A percentile compares a stretch with the other conserved stretches of the same genome.
These are phyloP conservation scores for Smittium mucronatum DNA, from an alignment of 371 early-diverging fungal genomes.

Conservation along the genomic window DNA sequence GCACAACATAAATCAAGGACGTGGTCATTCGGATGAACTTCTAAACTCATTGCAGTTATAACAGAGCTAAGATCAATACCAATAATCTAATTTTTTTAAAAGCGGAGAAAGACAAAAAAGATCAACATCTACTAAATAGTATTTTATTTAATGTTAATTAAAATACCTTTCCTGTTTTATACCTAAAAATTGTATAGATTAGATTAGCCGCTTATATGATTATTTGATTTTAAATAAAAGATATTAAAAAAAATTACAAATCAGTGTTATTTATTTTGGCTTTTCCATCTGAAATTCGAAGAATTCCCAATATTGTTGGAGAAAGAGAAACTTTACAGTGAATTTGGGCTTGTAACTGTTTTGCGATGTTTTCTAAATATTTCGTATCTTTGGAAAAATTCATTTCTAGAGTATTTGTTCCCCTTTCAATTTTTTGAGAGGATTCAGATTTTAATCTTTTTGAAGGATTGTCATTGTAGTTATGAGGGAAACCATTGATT, in stretches of 20 bases:
- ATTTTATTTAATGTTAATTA: too few species aligned
- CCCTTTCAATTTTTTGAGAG: neutral
- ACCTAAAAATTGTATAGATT: too few species aligned
- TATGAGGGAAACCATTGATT: neutral
- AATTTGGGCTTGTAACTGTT: neutral
- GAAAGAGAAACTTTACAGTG: neutral
- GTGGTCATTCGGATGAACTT: constrained; percentile 47
- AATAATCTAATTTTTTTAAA: constrained; percentile 47
- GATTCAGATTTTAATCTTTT: neutral
- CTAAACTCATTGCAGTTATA: constrained; percentile 49
- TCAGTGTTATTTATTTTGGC: constrained; percentile 3
- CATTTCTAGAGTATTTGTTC: neutral
- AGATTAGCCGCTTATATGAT: neutral
- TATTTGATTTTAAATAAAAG: neutral
- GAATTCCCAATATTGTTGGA: neutral
- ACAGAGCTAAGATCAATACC: constrained; percentile 82
- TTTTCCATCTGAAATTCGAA: constrained; percentile 8
- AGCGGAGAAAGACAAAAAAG: too few species aligned
- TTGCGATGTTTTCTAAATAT: neutral
- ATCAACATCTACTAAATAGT: too few species aligned
- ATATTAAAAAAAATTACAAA: constrained; percentile 4
- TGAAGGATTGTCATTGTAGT: neutral
- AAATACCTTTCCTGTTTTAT: too few species aligned
- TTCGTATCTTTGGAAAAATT: neutral
- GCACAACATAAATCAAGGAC: constrained; percentile 69